A percentile compares a stretch with the other conserved stretches of the same genome.
Evolutionary conservation across 2,329 filamentous ascomycete species (phyloP).

Genomic region (Clarireedia homoeocarpa): DNA sequence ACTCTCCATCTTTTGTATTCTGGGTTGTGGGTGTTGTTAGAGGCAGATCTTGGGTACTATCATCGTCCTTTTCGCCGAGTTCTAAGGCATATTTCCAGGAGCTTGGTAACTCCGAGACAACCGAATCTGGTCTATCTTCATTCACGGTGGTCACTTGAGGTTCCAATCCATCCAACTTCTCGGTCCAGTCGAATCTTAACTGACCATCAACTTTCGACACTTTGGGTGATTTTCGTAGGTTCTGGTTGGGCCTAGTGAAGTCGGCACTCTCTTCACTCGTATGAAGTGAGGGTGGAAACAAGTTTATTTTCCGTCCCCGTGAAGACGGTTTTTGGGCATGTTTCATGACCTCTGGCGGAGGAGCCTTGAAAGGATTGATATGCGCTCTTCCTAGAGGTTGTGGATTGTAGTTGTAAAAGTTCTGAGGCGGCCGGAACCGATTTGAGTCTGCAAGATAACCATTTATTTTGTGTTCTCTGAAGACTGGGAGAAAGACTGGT

Average conservation of each 20-base stretch:
- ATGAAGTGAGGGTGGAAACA: constrained; percentile 8
- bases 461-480: constrained; percentile 24
- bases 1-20: not conserved
- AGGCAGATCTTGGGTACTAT: not conserved
- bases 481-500: constrained; percentile 23
- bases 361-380: constrained; percentile 23
- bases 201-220: not conserved
- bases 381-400: constrained; percentile 19
- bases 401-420: constrained; percentile 12
- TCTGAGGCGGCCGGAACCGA: constrained; percentile 14
- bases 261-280: constrained; percentile 10
- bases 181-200: constrained; percentile 15
- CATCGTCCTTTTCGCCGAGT: constrained; percentile 10
- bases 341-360: constrained; percentile 20
- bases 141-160: constrained; percentile 4
- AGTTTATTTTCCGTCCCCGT: not conserved
- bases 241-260: constrained; percentile 1
- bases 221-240: not conserved
- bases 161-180: constrained; percentile 14
- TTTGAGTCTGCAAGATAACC: constrained; percentile 26
- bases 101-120: constrained; percentile 8
- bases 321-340: not conserved
- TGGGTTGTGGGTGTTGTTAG: not conserved
- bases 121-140: not conserved
- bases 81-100: constrained; percentile 15